Base-by-base conservation (phyloP, 257 asterid species). In the Agastache rugosa region DNA sequence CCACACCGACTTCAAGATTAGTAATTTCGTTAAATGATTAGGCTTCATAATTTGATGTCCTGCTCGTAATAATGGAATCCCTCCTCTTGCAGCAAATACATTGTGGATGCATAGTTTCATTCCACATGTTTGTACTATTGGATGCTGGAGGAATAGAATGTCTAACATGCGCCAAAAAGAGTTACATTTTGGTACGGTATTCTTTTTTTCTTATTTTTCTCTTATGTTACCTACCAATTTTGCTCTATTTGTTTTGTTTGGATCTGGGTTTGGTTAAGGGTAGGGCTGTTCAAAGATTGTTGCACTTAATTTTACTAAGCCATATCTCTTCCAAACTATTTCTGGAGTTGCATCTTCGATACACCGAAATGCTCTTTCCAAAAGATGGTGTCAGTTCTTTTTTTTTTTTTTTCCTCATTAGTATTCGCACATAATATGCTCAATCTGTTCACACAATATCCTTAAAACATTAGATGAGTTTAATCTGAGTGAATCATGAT, bases 101-200 rank as follows among this genome's bases (percentile, higher is more conserved):
- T 75, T 95, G 99, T 73, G 99, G 99, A 51, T 95, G 99, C 79
- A 95, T 95, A 56, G 98, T 89, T 67, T 92, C 99, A 64, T 95
- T 95, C 90, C 99, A 95, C 85, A 90, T 86, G 95, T 95, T 92
- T 62, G 98, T 95, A 67, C 88, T 95, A 34, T 85, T 95, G 93
- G 99, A 95, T 88, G 97, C 98, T 35, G 99, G 99, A 73, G 99
- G 99, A 45, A 95, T 95, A 78, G 97, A 95, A 79, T 95, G 99
- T 89, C 74, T 92, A 69, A 78, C 97, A 37, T 95, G 99, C 80
- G 93, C 99, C 14, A 90, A 84, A 81, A 95, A 86, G 81, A 91
- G 97, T 78, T 94, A 87, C 85, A 87, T 92, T 76, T 80, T 91
- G 98, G 99, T 95, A 87, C 76, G 87, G 65, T 67, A 8, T 29